phyloP scores from a whole-genome alignment of 2,329 filamentous ascomycete species.

The Torrubiellomyces zombiae region DNA sequence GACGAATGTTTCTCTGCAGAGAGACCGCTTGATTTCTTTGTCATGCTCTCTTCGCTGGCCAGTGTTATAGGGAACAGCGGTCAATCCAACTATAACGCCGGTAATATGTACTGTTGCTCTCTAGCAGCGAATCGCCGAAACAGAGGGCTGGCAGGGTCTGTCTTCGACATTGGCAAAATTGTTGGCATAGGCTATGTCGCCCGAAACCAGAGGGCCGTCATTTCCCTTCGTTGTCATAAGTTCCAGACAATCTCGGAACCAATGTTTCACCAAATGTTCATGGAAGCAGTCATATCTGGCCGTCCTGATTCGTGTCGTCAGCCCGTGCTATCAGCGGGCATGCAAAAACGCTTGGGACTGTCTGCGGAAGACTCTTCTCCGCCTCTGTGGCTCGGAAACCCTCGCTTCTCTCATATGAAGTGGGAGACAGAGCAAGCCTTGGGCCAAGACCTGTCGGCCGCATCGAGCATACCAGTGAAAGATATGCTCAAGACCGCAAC shows the following conservation, averaged over 20 bases:
- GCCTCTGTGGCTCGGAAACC: not conserved
- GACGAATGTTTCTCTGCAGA: conserved; percentile 14
- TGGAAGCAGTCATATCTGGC: conserved; percentile 12
- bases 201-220: conserved; percentile 4
- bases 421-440: too few relatives aligned
- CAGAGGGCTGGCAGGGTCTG: conserved; percentile 18
- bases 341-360: too few relatives aligned
- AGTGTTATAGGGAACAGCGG: conserved; percentile 18
- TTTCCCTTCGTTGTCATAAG: conserved; percentile 6
- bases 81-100: conserved; percentile 21
- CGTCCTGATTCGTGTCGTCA: conserved; percentile 1
- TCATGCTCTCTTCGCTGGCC: conserved; percentile 22
- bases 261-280: conserved; percentile 14
- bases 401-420: conserved; percentile 1
- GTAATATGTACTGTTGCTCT: conserved; percentile 10
- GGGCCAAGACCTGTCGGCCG: too few relatives aligned
- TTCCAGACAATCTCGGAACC: conserved; percentile 11
- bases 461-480: too few relatives aligned
- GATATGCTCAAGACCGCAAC: too few relatives aligned
- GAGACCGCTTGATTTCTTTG: conserved; percentile 22
- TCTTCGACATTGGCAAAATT: conserved; percentile 21
- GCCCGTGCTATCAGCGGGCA: too few relatives aligned
- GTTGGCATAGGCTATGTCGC: conserved; percentile 24
- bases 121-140: conserved; percentile 11
- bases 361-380: too few relatives aligned